Percentiles rank a stretch among this genome's conserved stretches.
These are phyloP conservation scores for Nelumbo lutea DNA, from an alignment of 164 flowering plant species.

Conservation along the genomic window DNA sequence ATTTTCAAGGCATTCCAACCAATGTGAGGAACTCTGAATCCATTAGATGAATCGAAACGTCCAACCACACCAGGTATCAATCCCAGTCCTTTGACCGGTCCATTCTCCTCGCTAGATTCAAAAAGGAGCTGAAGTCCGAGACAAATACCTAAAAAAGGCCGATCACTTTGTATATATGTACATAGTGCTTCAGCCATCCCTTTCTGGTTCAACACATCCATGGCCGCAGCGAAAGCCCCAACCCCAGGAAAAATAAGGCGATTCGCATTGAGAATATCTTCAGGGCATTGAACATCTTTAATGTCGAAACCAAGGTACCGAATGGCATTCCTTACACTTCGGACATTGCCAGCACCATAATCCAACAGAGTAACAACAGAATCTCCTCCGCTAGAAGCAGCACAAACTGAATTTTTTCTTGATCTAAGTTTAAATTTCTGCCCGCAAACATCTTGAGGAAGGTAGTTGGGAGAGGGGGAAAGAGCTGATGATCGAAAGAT, in stretches of 20 bases:
- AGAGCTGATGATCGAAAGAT: constrained; percentile 13
- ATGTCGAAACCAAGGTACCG: constrained; percentile 64
- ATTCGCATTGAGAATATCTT: constrained; percentile 76
- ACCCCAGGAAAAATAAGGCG: constrained; percentile 95
- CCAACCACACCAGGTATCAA: constrained; percentile 94
- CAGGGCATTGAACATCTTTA: constrained; percentile 79
- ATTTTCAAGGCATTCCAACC: constrained; percentile 93
- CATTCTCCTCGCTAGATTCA: constrained; percentile 96
- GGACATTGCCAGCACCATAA: constrained; percentile 92
- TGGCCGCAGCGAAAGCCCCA: constrained; percentile 94
- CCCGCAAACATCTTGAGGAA: constrained; percentile 10
- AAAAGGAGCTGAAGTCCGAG: constrained; percentile 94
- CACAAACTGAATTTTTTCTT: constrained; percentile 36
- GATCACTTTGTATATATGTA: constrained; percentile 71
- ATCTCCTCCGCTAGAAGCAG: constrained; percentile 30
- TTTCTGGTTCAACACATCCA: constrained; percentile 67
- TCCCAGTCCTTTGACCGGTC: constrained; percentile 93
- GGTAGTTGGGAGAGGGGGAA: constrained; percentile 4
- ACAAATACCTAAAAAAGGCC: constrained; percentile 96
- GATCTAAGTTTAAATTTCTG: constrained; percentile 30
- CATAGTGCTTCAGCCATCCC: constrained; percentile 90
- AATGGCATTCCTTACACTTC: constrained; percentile 81
- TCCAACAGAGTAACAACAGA: constrained; percentile 75
- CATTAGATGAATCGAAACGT: constrained; percentile 84
- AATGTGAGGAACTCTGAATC: constrained; percentile 88